Base-by-base conservation (phyloP, 2,329 filamentous ascomycete genomes). In the Lizonia empirigonia region DNA sequence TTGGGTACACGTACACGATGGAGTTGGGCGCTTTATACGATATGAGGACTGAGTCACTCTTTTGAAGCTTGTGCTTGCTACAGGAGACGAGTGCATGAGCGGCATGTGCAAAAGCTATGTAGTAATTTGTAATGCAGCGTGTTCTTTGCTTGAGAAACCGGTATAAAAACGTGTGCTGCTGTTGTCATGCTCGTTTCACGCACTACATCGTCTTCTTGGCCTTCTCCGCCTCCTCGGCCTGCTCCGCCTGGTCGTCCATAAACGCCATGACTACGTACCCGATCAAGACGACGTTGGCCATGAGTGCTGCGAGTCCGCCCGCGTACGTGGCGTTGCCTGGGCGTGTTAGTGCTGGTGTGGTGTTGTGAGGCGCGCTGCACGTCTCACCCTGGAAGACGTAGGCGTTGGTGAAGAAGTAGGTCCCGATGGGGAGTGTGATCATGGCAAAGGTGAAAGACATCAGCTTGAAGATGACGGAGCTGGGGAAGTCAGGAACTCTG, bases 191-290 rank as follows among this genome's bases (percentile, higher is more conserved):
- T n/a, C 22, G 18, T 8, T 13, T 27, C 32, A 32, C 13, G 10
- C 12, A 23, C 23, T 51, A 71, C 41, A 61, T 36, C 35, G 63
- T 53, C 63, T 79, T 79, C 59, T 59, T 64, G 6, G 50, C 45
- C 50, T 32, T 32, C 58, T 75, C 75, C 53, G 78, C 78, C 9
- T 74, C 76, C 42, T 74, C 75, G 44, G 75, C 70, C 44, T 74
- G 72, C 56, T 82, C 79, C 9, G 74, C 75, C 52, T 83, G 79
- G 67, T 97, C 94, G 72, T 99, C 94, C 55, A 82, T 86, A 83
- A 96, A 92, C 4, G 94, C 94, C 16, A 96, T 90, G 49, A 97
- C 77, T 34, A 97, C 85, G 74, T 97, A 99, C n/a, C 82, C 85
- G 50, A 97, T 83, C 41, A 99, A 78, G 3, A 99, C 91, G 1